phyloP scores from a whole-genome alignment of 2,329 filamentous ascomycete genomes.

The Clonostachys rosea region DNA sequence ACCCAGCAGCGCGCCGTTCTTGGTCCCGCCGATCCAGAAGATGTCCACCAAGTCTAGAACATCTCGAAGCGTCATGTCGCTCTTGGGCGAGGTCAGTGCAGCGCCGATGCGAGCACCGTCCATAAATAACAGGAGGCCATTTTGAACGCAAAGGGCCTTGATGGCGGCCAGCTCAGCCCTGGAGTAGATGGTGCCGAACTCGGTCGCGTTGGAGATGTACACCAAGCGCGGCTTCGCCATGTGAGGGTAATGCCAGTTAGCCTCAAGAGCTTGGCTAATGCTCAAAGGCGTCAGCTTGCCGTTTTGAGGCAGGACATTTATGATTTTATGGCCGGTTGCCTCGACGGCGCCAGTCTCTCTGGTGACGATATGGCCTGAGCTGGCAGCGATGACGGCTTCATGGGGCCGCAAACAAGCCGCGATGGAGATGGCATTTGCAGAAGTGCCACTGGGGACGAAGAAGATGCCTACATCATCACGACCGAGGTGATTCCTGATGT shows the following conservation, averaged over 20 bases:
- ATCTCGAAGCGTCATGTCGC: slow-evolving; percentile 33
- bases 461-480: slow-evolving; percentile 36
- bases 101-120: slow-evolving; percentile 41
- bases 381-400: slow-evolving; percentile 44
- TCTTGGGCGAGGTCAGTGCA: slow-evolving; percentile 33
- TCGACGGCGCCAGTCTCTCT: slow-evolving; percentile 46
- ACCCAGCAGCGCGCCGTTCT: slow-evolving; percentile 43
- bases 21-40: slow-evolving; percentile 51
- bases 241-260: slow-evolving; percentile 46
- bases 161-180: slow-evolving; percentile 33
- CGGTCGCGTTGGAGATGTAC: slow-evolving; percentile 46
- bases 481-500: slow-evolving; percentile 31
- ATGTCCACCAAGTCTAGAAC: slow-evolving; percentile 42
- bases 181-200: slow-evolving; percentile 42
- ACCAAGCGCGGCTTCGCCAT: slow-evolving; percentile 46
- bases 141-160: slow-evolving; percentile 33
- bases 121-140: slow-evolving; percentile 35
- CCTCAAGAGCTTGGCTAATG: slow-evolving; percentile 33
- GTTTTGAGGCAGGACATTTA: slow-evolving; percentile 35
- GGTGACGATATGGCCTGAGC: slow-evolving; percentile 42
- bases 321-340: slow-evolving; percentile 46
- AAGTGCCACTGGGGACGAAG: slow-evolving; percentile 46
- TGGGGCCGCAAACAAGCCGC: slow-evolving; percentile 43
- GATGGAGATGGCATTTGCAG: slow-evolving; percentile 46
- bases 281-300: slow-evolving; percentile 40